Evolutionary conservation across 2,329 filamentous ascomycete species (phyloP), one percentile per base, ranked within the genome.

Genomic region (Colletotrichum australisinense): DNA sequence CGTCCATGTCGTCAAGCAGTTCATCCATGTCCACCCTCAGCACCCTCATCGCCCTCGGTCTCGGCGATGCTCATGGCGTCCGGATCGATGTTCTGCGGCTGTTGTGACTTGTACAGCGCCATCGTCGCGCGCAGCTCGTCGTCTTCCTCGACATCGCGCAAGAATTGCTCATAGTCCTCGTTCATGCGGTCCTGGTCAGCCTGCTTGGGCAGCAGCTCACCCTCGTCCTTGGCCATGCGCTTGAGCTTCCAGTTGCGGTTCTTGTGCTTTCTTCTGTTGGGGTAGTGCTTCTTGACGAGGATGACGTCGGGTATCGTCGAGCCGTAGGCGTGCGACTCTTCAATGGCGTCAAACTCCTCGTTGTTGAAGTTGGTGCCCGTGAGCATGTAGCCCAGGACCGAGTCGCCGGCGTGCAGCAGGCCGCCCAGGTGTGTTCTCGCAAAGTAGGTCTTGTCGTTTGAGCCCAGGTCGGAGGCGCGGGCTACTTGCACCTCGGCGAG

Each of bases 281-380:
- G 91, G 85, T 97, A 99, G 88, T 94, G 92, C 84, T 99, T 99
- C 95, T 97, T 98, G 82, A 99, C 95, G 4, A 99, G 89, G 7
- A 99, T 86, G 0, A 98, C 97, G 79, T 99, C 97, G 0, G 97
- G 97, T 69, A 99, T 94, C 4, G 89, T 91, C 3, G 92, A 93
- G 3, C 90, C 87, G 84, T 97, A 96, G 63, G 92, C 91, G 81
- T 91, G 91, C 66, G 92, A 95, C 63, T 89, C 84, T 83, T 98
- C 95, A 42, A 98, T 89, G 67, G 92, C 93, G 77, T 98, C 95
- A 77, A 93, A 95, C 77, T 97, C 90, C 11, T 89, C 87, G 80
- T 95, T 97, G 88, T 99, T 98, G 88, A 96, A 98, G 83, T 97
- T 97, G 67, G 95, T 92, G 63, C 95, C 95, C 5, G 91, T 92